These are phyloP conservation scores for Tulasnella sp. DNA, from an alignment of 768 basidiomycete genomes.

Conservation along the genomic window DNA sequence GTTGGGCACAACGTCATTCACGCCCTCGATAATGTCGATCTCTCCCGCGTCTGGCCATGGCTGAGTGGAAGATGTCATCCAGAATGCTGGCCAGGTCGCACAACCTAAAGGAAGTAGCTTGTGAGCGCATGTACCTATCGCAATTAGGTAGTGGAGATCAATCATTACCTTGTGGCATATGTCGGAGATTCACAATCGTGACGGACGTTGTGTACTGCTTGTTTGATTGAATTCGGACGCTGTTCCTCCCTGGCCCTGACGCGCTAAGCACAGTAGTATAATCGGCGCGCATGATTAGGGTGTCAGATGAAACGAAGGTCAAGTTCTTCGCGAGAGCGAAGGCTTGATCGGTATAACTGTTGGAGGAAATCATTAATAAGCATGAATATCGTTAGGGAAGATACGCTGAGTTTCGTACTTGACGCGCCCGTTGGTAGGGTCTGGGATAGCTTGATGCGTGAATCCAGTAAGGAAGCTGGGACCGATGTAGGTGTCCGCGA, in stretches of 20 bases:
- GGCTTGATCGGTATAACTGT: constrained; percentile 8
- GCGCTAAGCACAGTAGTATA: constrained; percentile 12
- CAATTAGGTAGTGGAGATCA: background rate
- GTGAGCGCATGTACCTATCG: background rate
- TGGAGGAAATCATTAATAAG: background rate
- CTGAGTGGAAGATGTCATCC: constrained; percentile 5
- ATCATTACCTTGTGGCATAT: constrained; percentile 16
- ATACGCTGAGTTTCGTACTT: constrained; percentile 12
- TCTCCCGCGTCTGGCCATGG: background rate
- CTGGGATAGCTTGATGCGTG: constrained; percentile 7
- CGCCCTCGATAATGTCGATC: background rate
- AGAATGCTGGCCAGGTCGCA: constrained; percentile 21
- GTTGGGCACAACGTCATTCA: constrained; percentile 5
- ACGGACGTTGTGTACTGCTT: constrained; percentile 9
- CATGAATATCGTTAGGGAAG: background rate
- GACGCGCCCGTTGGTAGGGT: constrained; percentile 20
- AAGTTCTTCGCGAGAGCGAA: constrained; percentile 12
- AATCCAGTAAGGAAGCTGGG: constrained; percentile 12
- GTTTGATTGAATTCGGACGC: constrained; percentile 15
- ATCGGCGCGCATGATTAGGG: constrained; percentile 17
- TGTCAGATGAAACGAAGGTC: constrained; percentile 13
- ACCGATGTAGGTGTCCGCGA: constrained; percentile 11
- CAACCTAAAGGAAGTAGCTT: background rate
- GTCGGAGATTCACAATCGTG: constrained; percentile 4
- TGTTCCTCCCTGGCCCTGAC: constrained; percentile 14